phyloP scores from a whole-genome alignment of 2,329 filamentous ascomycete species.

The Colletotrichum endophyticum region DNA sequence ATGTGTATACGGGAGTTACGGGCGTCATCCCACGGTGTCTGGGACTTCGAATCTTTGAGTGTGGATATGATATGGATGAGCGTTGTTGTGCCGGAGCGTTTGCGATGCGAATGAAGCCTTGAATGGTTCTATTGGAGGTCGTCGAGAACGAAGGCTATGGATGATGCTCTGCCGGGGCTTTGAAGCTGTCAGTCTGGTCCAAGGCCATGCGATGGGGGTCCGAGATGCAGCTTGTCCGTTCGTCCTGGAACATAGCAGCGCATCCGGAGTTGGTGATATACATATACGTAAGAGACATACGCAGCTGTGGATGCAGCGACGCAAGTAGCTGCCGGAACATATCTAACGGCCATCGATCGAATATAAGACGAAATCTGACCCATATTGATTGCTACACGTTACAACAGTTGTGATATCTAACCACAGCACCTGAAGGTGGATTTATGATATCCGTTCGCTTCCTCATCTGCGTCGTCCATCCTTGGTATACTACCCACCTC shows the following conservation, averaged over 20 bases:
- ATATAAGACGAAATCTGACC: neutral
- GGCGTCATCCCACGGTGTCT: neutral
- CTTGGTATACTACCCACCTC: neutral
- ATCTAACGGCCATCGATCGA: neutral
- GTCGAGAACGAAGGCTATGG: neutral
- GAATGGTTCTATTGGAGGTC: neutral
- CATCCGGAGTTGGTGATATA: neutral
- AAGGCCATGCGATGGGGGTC: neutral
- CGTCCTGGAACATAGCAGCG: neutral
- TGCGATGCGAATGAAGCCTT: neutral
- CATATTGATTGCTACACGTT: neutral
- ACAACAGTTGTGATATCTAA: neutral
- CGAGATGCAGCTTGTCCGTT: neutral
- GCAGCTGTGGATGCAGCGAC: neutral
- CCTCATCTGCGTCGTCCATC: neutral
- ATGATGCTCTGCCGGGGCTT: neutral
- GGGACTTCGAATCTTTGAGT: neutral
- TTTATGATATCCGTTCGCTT: neutral
- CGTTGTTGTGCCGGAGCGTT: neutral
- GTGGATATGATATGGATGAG: neutral
- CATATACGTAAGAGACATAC: neutral
- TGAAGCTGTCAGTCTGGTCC: neutral
- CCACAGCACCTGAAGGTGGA: neutral
- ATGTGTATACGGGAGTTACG: neutral
- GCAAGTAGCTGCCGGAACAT: neutral